Percentiles rank a stretch among this genome's conserved stretches.
These are phyloP conservation scores for Hylodesmum podocarpum DNA, from an alignment of 306 rosid genomes.

Conservation along the genomic window DNA sequence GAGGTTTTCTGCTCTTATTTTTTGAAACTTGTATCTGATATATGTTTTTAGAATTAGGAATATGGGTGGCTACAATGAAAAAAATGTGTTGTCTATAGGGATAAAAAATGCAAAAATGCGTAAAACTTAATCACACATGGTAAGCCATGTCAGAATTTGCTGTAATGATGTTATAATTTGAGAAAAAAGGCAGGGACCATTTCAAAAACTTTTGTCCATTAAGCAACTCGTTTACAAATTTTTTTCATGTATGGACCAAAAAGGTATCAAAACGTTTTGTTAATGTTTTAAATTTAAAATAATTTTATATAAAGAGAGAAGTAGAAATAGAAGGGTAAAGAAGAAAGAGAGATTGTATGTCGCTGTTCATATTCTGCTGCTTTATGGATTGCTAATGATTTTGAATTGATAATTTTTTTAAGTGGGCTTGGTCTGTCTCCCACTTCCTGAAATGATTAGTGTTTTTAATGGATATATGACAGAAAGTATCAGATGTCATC, in stretches of 20 bases:
- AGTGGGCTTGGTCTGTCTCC: background rate
- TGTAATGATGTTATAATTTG: background rate
- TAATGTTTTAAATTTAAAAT: background rate
- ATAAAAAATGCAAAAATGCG: background rate
- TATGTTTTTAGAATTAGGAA: background rate
- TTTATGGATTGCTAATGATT: constrained; percentile 19
- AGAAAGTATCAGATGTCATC: constrained; percentile 74
- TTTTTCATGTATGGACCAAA: background rate
- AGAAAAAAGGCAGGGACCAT: background rate
- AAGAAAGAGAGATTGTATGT: background rate
- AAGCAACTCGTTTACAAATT: background rate
- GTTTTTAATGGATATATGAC: constrained; percentile 41
- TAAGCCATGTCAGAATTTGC: background rate
- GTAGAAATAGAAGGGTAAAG: background rate
- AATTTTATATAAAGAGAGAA: background rate
- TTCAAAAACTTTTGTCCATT: background rate
- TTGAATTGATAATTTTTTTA: constrained; percentile 5
- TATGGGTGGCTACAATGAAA: background rate
- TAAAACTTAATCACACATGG: background rate
- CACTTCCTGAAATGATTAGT: constrained; percentile 32
- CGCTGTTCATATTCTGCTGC: constrained; percentile 12
- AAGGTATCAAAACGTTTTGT: background rate
- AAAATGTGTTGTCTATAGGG: background rate
- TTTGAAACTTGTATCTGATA: background rate
- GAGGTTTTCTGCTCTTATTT: background rate